Conservation (phyloP, 352 stramenopile species). For the Phytopythium chamaehyphon region DNA sequence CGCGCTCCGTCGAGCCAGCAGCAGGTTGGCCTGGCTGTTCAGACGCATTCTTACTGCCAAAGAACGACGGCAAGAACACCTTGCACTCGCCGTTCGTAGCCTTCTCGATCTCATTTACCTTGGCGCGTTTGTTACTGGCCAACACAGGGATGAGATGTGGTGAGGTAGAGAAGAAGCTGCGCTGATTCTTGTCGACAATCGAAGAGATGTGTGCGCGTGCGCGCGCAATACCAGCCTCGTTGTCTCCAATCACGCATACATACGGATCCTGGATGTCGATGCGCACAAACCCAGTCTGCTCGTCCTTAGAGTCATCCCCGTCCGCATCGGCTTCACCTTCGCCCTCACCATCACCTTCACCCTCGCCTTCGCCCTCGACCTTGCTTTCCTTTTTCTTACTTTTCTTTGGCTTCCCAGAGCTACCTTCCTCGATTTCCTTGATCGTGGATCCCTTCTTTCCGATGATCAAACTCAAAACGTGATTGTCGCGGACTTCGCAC, state of each 20-base stretch:
- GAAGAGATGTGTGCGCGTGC: conserved; percentile 52
- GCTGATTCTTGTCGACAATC: conserved; percentile 73
- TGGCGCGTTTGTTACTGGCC: conserved; percentile 70
- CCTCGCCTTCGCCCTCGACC: neutral
- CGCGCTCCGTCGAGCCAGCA: conserved; percentile 23
- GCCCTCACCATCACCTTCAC: neutral
- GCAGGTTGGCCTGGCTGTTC: neutral
- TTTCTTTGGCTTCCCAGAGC: neutral
- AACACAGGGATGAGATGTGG: conserved; percentile 58
- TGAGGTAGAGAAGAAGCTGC: conserved; percentile 60
- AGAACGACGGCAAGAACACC: conserved; percentile 38
- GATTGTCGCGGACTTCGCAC: conserved; percentile 48
- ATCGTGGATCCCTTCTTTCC: conserved; percentile 79
- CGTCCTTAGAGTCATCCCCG: neutral
- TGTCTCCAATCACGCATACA: conserved; percentile 65
- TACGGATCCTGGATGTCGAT: conserved; percentile 66
- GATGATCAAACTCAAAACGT: conserved; percentile 73
- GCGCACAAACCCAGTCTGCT: conserved; percentile 24
- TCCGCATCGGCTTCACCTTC: neutral
- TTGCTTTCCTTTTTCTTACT: conserved; percentile 4
- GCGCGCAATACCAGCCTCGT: conserved; percentile 35
- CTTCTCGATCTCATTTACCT: conserved; percentile 66
- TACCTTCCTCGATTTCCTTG: conserved; percentile 45
- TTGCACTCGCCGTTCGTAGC: conserved; percentile 42
- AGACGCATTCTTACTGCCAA: conserved; percentile 1